Conservation (phyloP, 176 grass and related monocot genomes). For the Hyparrhenia diplandra region DNA sequence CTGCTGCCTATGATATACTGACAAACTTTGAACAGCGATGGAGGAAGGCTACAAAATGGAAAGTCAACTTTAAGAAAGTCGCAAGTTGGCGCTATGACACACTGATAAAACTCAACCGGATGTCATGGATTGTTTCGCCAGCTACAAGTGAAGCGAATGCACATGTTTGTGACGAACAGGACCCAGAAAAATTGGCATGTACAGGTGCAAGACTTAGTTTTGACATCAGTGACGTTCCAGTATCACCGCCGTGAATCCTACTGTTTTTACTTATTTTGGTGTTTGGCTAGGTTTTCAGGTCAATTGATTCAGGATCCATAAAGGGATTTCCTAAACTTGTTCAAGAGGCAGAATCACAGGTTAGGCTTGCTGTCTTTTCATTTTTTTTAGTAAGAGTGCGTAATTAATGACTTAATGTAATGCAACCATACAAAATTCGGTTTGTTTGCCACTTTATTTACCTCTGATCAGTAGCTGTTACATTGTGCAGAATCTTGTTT, state of each 20-base stretch:
- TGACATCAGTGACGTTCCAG: background rate
- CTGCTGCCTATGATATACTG: constrained; percentile 84
- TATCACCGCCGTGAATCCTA: background rate
- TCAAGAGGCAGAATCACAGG: constrained; percentile 68
- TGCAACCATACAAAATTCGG: background rate
- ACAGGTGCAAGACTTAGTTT: constrained; percentile 41
- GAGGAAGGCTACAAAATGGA: constrained; percentile 79
- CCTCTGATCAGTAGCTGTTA: background rate
- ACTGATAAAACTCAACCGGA: constrained; percentile 70
- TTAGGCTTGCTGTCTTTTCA: background rate
- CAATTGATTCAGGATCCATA: constrained; percentile 90
- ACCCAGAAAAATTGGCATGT: constrained; percentile 86
- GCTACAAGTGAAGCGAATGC: constrained; percentile 37
- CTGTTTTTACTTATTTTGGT: constrained; percentile 10
- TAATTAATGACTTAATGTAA: background rate
- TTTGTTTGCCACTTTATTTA: background rate
- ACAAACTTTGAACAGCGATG: constrained; percentile 92
- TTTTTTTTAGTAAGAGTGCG: background rate
- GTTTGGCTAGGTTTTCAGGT: constrained; percentile 65
- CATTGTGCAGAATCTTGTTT: constrained; percentile 69
- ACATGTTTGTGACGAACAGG: constrained; percentile 58
- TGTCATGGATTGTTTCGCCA: constrained; percentile 89
- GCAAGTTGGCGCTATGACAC: constrained; percentile 73
- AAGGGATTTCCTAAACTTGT: constrained; percentile 82
- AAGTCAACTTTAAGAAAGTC: constrained; percentile 64